Base-by-base conservation (phyloP, 2,329 filamentous ascomycete species). In the Fusarium sp. region DNA sequence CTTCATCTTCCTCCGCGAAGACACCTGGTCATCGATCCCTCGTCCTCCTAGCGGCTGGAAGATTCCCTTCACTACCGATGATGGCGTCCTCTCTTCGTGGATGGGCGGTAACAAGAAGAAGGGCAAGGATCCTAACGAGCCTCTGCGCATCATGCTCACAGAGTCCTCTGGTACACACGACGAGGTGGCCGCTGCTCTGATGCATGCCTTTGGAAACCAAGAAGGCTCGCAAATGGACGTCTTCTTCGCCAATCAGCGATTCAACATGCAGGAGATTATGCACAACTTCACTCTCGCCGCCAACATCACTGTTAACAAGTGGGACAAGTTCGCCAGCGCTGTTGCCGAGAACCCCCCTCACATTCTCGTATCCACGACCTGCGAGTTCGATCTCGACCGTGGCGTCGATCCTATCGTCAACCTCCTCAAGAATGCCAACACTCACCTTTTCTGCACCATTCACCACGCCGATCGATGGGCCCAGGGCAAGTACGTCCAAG, bases 401-500 rank as follows among this genome's bases (percentile, higher is more conserved):
- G 61, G 57, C 15, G 28, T 63, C 44, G 54, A 57, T 10, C 57
- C 62, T n/a, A 64, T 75, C 24, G 57, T 66, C 38, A 54, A 70
- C 21, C 60, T 76, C 9, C 67, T 76, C 56, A 64, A 51, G 44
- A 59, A 47, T 22, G 65, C 60, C 11, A 65, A 66, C 28, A 73
- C 74, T 21, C 65, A 71, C 34, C 65, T 76, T 22, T 75, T 76
- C 71, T 76, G 74, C 56, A 65, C 73, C 26, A 57, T 74, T 28
- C 74, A 76, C 67, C 74, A 76, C 54, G 74, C 74, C 53, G 74
- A 76, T 55, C 60, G 58, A 28, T 76, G 74, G 74, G 62, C 31
- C 38, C 33, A 64, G 36, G 71, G 74, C 54, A 61, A 58, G 31
- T 65, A 69, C 34, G 70, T 73, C 44, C 54, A 73, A 40, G 46